These are phyloP conservation scores for Globisporangium radiosum DNA, from an alignment of 352 stramenopile species.

Conservation along the genomic window DNA sequence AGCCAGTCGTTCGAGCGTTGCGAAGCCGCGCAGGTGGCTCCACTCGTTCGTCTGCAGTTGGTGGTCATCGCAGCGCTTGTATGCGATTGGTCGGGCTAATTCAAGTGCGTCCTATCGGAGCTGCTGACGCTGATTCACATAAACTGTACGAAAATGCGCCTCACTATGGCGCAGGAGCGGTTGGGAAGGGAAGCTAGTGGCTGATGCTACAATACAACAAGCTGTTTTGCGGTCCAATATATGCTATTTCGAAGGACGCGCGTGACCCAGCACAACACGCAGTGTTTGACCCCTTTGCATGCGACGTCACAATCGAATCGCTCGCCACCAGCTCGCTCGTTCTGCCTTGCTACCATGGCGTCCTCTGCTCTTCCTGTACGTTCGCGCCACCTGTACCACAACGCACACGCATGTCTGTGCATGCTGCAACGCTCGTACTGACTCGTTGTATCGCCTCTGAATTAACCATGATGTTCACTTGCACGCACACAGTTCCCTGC, in stretches of 20 bases:
- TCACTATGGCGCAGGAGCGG: too few species aligned
- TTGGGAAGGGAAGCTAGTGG: too few species aligned
- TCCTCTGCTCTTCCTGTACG: conserved; percentile 1
- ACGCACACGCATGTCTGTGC: too few species aligned
- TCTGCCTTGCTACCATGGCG: neutral
- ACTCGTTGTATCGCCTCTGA: neutral
- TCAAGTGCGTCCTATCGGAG: neutral
- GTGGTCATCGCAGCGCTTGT: too few species aligned
- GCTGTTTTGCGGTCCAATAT: too few species aligned
- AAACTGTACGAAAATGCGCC: neutral
- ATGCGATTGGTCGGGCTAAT: neutral
- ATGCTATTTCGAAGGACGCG: too few species aligned
- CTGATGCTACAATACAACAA: too few species aligned
- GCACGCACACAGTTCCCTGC: conserved; percentile 13
- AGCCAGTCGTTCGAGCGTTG: too few species aligned
- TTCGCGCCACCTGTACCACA: neutral
- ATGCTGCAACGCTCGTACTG: neutral
- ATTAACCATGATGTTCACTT: neutral
- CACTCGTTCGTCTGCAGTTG: too few species aligned
- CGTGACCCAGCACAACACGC: too few species aligned
- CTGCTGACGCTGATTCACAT: neutral
- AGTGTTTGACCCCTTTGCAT: neutral
- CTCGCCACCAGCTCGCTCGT: neutral
- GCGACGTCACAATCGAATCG: neutral
- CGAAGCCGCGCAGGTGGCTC: too few species aligned